Evolutionary conservation across 805 yeast genomes (phyloP).

Genomic region (Candida verbasci): DNA sequence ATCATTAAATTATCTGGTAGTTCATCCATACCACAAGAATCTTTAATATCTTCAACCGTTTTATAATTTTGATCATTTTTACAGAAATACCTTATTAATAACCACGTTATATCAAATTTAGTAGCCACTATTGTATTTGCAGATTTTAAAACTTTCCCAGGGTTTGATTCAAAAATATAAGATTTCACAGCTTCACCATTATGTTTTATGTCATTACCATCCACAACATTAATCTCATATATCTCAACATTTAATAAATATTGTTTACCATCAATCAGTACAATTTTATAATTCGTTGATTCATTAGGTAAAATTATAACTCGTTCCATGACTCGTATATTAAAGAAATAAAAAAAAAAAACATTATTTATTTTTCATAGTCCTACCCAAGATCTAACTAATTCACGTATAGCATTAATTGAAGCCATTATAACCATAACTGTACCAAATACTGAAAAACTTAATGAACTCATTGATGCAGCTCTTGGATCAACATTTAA

Average conservation of each 20-base stretch:
- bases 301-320: conserved; percentile 14
- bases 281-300: conserved; percentile 8
- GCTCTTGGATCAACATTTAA: conserved; percentile 71
- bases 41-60: conserved; percentile 43
- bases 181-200: conserved; percentile 39
- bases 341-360: background rate
- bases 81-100: conserved; percentile 33
- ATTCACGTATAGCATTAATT: conserved; percentile 35
- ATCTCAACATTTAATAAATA: conserved; percentile 16
- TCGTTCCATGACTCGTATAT: conserved; percentile 9
- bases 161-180: conserved; percentile 21
- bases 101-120: conserved; percentile 36
- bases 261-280: conserved; percentile 6
- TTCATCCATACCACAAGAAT: conserved; percentile 23
- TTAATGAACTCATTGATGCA: conserved; percentile 69
- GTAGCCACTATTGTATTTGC: conserved; percentile 38
- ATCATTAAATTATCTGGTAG: conserved; percentile 19
- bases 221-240: conserved; percentile 37
- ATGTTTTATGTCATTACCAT: conserved; percentile 22
- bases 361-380: background rate
- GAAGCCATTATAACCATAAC: conserved; percentile 66
- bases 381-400: conserved; percentile 18
- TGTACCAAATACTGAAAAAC: conserved; percentile 71
- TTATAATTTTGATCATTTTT: conserved; percentile 20
- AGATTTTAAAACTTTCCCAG: conserved; percentile 38